These are phyloP conservation scores for Nothopassalora personata DNA, from an alignment of 2,329 filamentous ascomycete species.

Conservation along the genomic window DNA sequence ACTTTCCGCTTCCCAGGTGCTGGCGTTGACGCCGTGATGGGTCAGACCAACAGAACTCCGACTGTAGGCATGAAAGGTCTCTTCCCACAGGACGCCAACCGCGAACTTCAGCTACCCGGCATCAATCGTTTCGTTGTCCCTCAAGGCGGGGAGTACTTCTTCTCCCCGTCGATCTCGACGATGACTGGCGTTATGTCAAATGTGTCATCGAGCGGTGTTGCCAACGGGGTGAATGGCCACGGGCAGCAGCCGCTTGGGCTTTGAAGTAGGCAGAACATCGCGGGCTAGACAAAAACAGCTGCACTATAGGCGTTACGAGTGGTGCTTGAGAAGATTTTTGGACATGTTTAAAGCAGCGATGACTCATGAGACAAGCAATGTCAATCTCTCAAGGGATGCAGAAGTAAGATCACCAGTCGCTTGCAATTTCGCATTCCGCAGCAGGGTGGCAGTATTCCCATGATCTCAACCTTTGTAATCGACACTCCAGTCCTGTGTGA, in stretches of 20 bases:
- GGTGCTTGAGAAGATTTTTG: background rate
- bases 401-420: no score
- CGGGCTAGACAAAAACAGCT: background rate
- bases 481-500: no score
- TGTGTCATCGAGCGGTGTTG: constrained; percentile 8
- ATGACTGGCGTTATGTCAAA: constrained; percentile 19
- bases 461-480: no score
- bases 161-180: constrained; percentile 39
- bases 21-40: constrained; percentile 38
- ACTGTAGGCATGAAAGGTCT: constrained; percentile 25
- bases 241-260: constrained; percentile 2
- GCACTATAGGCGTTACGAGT: background rate
- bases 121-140: constrained; percentile 38
- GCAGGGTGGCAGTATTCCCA: no score
- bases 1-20: constrained; percentile 25
- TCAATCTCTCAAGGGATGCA: no score
- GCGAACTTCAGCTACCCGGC: constrained; percentile 18
- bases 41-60: constrained; percentile 21
- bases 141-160: constrained; percentile 45
- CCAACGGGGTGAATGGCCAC: constrained; percentile 3
- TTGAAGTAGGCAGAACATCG: background rate
- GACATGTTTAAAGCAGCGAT: background rate
- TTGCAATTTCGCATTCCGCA: no score
- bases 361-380: background rate
- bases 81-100: constrained; percentile 23